Evolutionary conservation across 2,329 filamentous ascomycete species (phyloP), one percentile per base, ranked within the genome.

Genomic region (Lasiodiplodia sp.): DNA sequence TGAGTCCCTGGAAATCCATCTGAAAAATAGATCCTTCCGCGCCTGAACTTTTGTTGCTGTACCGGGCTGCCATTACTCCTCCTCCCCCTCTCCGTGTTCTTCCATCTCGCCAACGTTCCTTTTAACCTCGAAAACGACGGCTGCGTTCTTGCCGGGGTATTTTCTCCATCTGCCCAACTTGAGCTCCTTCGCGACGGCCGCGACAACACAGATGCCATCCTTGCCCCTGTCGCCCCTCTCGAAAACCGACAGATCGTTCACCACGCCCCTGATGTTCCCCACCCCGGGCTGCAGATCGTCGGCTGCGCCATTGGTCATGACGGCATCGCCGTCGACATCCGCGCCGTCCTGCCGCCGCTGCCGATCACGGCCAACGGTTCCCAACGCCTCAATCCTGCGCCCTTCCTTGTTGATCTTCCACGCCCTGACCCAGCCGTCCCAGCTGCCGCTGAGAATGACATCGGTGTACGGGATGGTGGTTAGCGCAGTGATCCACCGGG

Each of bases 401-500:
- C 86, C 89, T 78, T 92, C 88, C 66, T 72, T 70, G 11, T 89
- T 91, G 23, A 99, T 85, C 70, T 87, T 89, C 96, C 96, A 99
- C 5, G 91, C 91, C 62, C 95, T 86, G 69, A 99, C 86, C 79
- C 88, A 89, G 2, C 96, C 96, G 77, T 97, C 96, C 94, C 95
- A 99, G 80, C 93, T 97, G 38, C 95, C 96, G 72, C 90, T 96
- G 63, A 99, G 84, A 68, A 99, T 88, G 63, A 97, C 84, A 75
- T 99, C 94, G 5, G 93, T 95, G 78, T 94, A 97, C 0, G 96
- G 95, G 60, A 99, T 86, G 0, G 93, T 91, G 60, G 90, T 86
- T 53, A 99, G 84, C 6, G 95, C 94, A 1, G 96, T 99, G 78
- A 99, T 96, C 86, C 92, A 96, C 76, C 95, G 87, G 4, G 96